A percentile compares a stretch with the other conserved stretches of the same genome.
phyloP scores from a whole-genome alignment of 768 basidiomycete species.

The Crepidotus variabilis region DNA sequence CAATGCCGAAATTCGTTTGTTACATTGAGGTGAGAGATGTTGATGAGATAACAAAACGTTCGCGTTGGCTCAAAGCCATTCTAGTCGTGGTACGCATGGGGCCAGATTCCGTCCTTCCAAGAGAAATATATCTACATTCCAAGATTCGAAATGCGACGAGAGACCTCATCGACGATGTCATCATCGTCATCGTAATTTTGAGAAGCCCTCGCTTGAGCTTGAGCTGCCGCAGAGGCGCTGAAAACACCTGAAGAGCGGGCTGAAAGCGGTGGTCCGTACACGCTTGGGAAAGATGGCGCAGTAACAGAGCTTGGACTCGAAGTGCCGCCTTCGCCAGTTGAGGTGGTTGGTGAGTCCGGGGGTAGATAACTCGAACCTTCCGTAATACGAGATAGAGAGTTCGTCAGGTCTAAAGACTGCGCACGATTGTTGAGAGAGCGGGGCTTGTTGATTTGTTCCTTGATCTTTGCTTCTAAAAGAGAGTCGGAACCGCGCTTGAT shows the following conservation, averaged over 20 bases:
- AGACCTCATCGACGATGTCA: slow-evolving; percentile 64
- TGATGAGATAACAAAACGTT: neutral
- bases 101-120: neutral
- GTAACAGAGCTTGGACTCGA: slow-evolving; percentile 78
- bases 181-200: slow-evolving; percentile 39
- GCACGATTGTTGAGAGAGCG: slow-evolving; percentile 83
- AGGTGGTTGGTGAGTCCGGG: slow-evolving; percentile 80
- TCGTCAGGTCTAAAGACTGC: slow-evolving; percentile 85
- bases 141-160: slow-evolving; percentile 74
- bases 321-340: slow-evolving; percentile 68
- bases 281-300: slow-evolving; percentile 81
- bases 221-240: slow-evolving; percentile 9
- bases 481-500: slow-evolving; percentile 83
- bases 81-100: slow-evolving; percentile 14
- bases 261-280: slow-evolving; percentile 65
- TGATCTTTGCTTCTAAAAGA: slow-evolving; percentile 77
- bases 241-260: slow-evolving; percentile 23
- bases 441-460: slow-evolving; percentile 71
- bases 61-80: slow-evolving; percentile 5
- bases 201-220: slow-evolving; percentile 34
- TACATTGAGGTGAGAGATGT: slow-evolving; percentile 20
- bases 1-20: slow-evolving; percentile 18
- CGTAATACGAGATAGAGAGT: slow-evolving; percentile 78
- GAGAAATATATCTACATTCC: slow-evolving; percentile 43
- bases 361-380: slow-evolving; percentile 60